Percentiles rank a stretch among this genome's conserved stretches.
These are phyloP conservation scores for Erigeron canadensis DNA, from an alignment of 129 eudicot species.

Conservation along the genomic window DNA sequence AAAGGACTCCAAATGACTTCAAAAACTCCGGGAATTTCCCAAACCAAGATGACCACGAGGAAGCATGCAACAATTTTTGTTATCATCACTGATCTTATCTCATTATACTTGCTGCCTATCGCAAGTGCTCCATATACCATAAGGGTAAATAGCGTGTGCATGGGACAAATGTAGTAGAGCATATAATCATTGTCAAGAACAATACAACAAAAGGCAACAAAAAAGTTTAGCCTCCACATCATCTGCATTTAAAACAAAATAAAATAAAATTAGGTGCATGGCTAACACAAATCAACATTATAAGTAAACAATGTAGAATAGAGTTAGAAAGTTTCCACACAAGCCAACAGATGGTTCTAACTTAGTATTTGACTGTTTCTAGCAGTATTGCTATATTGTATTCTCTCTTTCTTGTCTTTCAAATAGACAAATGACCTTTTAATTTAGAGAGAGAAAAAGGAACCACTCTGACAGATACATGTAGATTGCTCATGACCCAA, in stretches of 20 bases:
- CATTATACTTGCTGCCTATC: constrained; percentile 79
- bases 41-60: constrained; percentile 64
- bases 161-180: constrained; percentile 91
- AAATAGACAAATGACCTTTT: not conserved
- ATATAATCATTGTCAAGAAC: constrained; percentile 84
- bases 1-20: constrained; percentile 80
- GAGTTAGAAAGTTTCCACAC: not conserved
- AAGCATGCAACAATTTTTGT: constrained; percentile 62
- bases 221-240: constrained; percentile 97
- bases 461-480: not conserved
- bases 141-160: constrained; percentile 90
- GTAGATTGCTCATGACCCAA: not conserved
- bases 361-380: constrained; percentile 7
- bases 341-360: constrained; percentile 7
- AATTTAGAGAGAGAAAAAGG: not conserved
- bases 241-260: constrained; percentile 55
- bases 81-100: constrained; percentile 79
- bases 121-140: constrained; percentile 97
- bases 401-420: not conserved
- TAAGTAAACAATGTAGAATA: not conserved
- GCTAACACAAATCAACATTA: not conserved
- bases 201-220: constrained; percentile 76
- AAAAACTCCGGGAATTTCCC: constrained; percentile 93
- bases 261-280: constrained; percentile 20
- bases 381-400: not conserved